Conservation (phyloP, 495 filamentous ascomycete genomes). For the Podospora comata region DNA sequence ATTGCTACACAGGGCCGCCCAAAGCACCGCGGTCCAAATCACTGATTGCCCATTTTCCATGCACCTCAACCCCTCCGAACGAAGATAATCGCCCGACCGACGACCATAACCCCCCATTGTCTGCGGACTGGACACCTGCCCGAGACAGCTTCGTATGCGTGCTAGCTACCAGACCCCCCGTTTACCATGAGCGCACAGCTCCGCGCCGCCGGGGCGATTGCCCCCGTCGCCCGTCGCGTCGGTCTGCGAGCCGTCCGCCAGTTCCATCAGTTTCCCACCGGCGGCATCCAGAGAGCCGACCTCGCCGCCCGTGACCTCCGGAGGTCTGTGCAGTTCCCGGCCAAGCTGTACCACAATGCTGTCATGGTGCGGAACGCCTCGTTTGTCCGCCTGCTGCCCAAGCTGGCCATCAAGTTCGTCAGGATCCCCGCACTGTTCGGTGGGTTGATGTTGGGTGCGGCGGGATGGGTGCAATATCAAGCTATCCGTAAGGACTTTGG, state of each 20-base stretch:
- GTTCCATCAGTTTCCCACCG: conserved; percentile 60
- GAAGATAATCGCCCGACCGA: neutral
- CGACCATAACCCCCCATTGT: neutral
- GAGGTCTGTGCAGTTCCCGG: conserved; percentile 68
- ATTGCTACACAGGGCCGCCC: neutral
- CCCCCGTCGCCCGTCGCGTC: conserved; percentile 58
- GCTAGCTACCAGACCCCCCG: conserved; percentile 6
- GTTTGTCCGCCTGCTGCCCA: conserved; percentile 81
- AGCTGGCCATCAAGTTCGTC: conserved; percentile 81
- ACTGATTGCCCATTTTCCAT: neutral
- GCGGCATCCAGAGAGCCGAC: conserved; percentile 67
- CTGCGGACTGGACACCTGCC: neutral
- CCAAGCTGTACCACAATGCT: conserved; percentile 79
- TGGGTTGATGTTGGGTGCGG: conserved; percentile 76
- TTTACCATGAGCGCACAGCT: conserved; percentile 78
- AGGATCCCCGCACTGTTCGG: conserved; percentile 88
- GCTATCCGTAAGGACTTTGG: conserved; percentile 67
- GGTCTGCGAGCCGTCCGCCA: conserved; percentile 59
- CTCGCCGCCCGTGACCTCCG: conserved; percentile 55
- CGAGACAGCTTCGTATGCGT: conserved; percentile 21
- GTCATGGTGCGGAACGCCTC: conserved; percentile 82
- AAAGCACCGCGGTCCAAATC: neutral
- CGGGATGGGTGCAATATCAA: conserved; percentile 95
- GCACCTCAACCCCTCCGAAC: neutral
- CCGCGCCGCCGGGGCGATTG: conserved; percentile 64